These are phyloP conservation scores for Elongisporangium undulatum DNA, from an alignment of 352 stramenopile species.

Conservation along the genomic window DNA sequence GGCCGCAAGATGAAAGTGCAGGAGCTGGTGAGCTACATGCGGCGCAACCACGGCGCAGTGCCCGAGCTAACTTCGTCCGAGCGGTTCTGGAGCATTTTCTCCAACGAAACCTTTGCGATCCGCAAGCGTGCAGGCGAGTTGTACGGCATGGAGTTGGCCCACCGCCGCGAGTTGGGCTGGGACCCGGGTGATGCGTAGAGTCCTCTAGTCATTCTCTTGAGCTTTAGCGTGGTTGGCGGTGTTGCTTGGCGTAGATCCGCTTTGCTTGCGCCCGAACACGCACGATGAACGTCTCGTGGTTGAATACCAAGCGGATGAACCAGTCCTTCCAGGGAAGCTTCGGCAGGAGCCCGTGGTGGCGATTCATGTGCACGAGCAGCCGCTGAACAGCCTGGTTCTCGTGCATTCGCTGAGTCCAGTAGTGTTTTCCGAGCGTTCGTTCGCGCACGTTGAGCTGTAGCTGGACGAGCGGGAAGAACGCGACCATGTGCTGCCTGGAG, in stretches of 20 bases:
- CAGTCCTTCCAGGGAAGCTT: constrained; percentile 34
- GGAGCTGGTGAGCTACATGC: constrained; percentile 54
- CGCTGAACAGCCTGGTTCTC: constrained; percentile 32
- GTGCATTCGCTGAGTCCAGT: constrained; percentile 41
- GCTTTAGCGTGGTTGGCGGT: constrained; percentile 1
- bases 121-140: constrained; percentile 44
- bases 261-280: constrained; percentile 28
- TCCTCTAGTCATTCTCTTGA: background rate
- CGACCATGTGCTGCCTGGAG: constrained; percentile 34
- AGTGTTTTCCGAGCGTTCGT: constrained; percentile 32
- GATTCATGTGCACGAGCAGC: constrained; percentile 33
- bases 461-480: constrained; percentile 49
- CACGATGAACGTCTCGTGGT: constrained; percentile 16
- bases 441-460: constrained; percentile 41
- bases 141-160: constrained; percentile 35
- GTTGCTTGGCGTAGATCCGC: constrained; percentile 26
- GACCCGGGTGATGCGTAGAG: background rate
- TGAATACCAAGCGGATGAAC: constrained; percentile 19
- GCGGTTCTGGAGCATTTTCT: constrained; percentile 43
- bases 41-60: constrained; percentile 37
- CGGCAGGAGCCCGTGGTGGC: constrained; percentile 29
- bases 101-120: constrained; percentile 31
- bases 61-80: constrained; percentile 35
- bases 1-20: constrained; percentile 49
- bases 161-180: constrained; percentile 20